Base-by-base conservation (phyloP, 2,329 filamentous ascomycete species). In the Colletotrichum euphorbiae region DNA sequence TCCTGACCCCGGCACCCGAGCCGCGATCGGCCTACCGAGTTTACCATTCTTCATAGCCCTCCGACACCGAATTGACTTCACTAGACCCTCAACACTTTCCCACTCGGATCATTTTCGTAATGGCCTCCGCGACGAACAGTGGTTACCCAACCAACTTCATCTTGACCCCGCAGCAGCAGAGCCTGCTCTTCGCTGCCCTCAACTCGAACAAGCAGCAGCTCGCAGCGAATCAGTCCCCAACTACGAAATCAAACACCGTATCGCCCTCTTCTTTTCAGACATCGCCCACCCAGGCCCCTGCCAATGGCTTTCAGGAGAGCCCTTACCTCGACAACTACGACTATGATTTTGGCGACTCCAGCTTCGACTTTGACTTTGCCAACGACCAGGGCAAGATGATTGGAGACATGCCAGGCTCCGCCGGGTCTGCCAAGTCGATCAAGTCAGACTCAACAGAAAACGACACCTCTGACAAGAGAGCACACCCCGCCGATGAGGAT, bases 321-420 rank as follows among this genome's bases (percentile, higher is more conserved):
- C 93, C 94, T 0, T 94, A 90, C 75, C 84, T 97, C 66, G 93
- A 97, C 76, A 78, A 77, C 71, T 96, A 94, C 74, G 90, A 92
- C 72, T 90, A 92, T 71, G 90, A 92, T 52, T 89, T 93, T 66
- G 93, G 94, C 67, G 92, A 94, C 74, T 87, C 86, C 40, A 90
- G 85, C 76, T 94, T 93, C 76, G 92, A 94, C 73, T 94, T 94
- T 71, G 90, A 93, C 62, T 83, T 85, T 42, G 60, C 63, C 43
- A 69, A 70, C 58, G 80, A 78, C 24, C 85, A 89, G 42, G 84
- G 86, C 63, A 85, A 88, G 70, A 89, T 96, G 87, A 94, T 95
- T 74, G 93, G 91, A 31, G 91, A 93, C 66, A 80, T 95, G 21
- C 91, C 91, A 1, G 89, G 85, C 62, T 85, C 86, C 12, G 78